Percentiles rank a stretch among this genome's conserved stretches.
These are phyloP conservation scores for Albizia julibrissin DNA, from an alignment of 306 rosid species.

Conservation along the genomic window DNA sequence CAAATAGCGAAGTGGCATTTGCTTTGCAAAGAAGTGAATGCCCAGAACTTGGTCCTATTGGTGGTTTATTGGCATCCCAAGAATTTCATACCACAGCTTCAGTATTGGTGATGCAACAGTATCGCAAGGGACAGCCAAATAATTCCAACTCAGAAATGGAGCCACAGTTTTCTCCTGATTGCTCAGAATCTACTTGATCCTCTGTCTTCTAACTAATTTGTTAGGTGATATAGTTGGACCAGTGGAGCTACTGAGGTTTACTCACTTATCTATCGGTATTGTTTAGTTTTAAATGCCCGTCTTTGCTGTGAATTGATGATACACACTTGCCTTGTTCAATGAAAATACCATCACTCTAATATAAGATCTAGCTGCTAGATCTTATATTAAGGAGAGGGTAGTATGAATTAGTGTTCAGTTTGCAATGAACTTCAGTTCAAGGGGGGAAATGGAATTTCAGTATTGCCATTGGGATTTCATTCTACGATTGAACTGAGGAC, in stretches of 20 bases:
- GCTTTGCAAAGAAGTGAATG: conserved; percentile 35
- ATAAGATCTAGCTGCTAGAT: too few species aligned
- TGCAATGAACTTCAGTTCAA: neutral
- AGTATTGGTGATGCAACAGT: conserved; percentile 52
- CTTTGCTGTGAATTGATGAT: neutral
- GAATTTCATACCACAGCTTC: conserved; percentile 59
- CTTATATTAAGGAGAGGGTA: too few species aligned
- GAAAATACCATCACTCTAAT: neutral
- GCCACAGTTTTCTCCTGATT: neutral
- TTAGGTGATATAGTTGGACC: neutral
- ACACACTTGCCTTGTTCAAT: neutral
- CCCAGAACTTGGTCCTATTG: conserved; percentile 45
- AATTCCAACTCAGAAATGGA: conserved; percentile 25
- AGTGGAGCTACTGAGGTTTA: neutral
- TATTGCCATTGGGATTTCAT: neutral
- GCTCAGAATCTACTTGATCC: neutral
- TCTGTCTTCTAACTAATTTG: neutral
- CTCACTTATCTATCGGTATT: too few species aligned
- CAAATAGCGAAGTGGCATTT: conserved; percentile 35
- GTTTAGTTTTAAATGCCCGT: neutral
- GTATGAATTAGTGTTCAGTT: neutral
- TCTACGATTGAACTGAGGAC: neutral
- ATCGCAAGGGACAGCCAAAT: conserved; percentile 22
- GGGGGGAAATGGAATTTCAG: neutral
- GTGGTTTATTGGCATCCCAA: conserved; percentile 59